These are phyloP conservation scores for Arabidopsis arenosa DNA, from an alignment of 345 rosid species.

Conservation along the genomic window DNA sequence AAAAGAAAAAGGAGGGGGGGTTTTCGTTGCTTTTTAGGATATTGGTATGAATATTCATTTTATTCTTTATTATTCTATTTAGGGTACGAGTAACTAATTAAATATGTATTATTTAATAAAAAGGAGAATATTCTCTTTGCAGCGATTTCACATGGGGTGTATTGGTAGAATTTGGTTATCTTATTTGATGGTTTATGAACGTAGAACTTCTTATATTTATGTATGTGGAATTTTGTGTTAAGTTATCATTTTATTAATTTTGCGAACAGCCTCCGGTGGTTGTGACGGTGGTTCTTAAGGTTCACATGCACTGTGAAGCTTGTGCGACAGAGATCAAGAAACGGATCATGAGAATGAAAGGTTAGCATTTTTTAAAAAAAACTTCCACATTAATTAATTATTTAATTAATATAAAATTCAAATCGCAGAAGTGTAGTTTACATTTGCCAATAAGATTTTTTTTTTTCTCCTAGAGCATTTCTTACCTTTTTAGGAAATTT, in stretches of 20 bases:
- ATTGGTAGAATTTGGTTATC: constrained; percentile 31
- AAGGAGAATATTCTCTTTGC: constrained; percentile 40
- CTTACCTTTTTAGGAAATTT: neutral
- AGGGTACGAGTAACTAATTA: neutral
- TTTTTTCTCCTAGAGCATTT: neutral
- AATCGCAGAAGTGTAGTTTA: neutral
- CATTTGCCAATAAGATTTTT: neutral
- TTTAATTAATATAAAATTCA: no score
- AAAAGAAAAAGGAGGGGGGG: neutral
- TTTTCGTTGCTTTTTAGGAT: constrained; percentile 18
- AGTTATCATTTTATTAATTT: neutral
- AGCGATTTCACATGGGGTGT: constrained; percentile 46
- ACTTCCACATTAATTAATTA: no score
- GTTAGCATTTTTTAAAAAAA: no score
- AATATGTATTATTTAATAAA: constrained; percentile 6
- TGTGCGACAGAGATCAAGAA: constrained; percentile 88
- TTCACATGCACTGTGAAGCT: constrained; percentile 96
- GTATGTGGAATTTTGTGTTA: neutral
- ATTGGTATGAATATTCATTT: constrained; percentile 3
- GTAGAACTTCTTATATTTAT: neutral
- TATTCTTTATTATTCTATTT: neutral
- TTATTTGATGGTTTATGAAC: constrained; percentile 1
- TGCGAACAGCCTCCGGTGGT: constrained; percentile 64
- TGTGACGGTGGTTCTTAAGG: constrained; percentile 69
- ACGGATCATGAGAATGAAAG: constrained; percentile 90